These are phyloP conservation scores for Didymella sp. DNA, from an alignment of 2,329 filamentous ascomycete genomes.

Conservation along the genomic window DNA sequence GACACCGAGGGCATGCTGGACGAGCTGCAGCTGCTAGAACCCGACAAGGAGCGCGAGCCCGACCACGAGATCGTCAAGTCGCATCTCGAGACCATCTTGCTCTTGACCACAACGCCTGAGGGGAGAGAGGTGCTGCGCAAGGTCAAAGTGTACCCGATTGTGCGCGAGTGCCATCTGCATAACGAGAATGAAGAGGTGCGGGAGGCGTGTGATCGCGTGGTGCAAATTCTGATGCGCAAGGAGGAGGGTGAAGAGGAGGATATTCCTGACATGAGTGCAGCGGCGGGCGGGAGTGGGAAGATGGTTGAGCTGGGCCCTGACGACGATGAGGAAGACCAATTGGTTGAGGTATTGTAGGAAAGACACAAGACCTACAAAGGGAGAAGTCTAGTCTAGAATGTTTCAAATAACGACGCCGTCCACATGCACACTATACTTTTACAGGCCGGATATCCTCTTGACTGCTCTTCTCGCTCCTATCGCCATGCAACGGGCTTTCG, in stretches of 20 bases:
- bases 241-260: constrained; percentile 67
- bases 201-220: constrained; percentile 86
- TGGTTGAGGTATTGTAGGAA: constrained; percentile 42
- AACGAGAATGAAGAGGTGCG: constrained; percentile 79
- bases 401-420: neutral
- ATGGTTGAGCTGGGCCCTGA: constrained; percentile 40
- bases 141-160: constrained; percentile 85
- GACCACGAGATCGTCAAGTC: constrained; percentile 80
- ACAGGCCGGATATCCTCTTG: constrained; percentile 18
- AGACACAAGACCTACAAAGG: neutral
- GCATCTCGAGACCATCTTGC: constrained; percentile 85
- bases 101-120: constrained; percentile 79
- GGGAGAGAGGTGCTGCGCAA: constrained; percentile 77
- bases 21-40: constrained; percentile 86
- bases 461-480: constrained; percentile 19
- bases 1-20: constrained; percentile 86
- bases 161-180: constrained; percentile 82
- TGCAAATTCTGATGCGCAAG: constrained; percentile 86
- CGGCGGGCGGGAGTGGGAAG: constrained; percentile 31
- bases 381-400: neutral
- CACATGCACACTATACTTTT: constrained; percentile 18
- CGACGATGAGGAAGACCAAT: constrained; percentile 48
- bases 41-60: constrained; percentile 84
- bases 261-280: constrained; percentile 36
- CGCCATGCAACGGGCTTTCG: constrained; percentile 23